A percentile compares a stretch with the other conserved stretches of the same genome.
phyloP scores from a whole-genome alignment of 805 yeast genomes.

The Teunomyces cretensis region DNA sequence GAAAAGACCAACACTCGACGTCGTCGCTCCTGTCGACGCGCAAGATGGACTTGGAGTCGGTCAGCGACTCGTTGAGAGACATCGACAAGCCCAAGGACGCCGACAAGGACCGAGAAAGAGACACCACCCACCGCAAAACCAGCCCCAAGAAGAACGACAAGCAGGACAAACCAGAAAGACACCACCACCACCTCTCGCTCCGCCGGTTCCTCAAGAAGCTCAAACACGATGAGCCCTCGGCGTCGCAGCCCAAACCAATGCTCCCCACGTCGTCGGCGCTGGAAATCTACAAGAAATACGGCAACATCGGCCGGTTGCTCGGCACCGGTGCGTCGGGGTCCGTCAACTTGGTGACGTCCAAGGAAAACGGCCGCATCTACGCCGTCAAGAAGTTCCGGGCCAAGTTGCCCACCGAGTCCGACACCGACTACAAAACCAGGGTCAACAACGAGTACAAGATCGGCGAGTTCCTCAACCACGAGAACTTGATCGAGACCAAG shows the following conservation, averaged over 20 bases:
- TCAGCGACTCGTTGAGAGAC: neutral
- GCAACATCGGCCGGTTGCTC: conserved; percentile 62
- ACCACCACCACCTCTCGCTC: conserved; percentile 16
- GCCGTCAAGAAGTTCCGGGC: conserved; percentile 88
- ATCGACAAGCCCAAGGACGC: neutral
- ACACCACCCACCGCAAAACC: conserved; percentile 22
- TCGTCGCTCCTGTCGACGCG: neutral
- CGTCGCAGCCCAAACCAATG: neutral
- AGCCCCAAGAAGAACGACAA: too few relatives aligned
- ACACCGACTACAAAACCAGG: conserved; percentile 69
- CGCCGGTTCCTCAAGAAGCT: conserved; percentile 55
- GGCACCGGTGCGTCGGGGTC: conserved; percentile 97
- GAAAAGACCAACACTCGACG: neutral
- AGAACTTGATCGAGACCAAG: conserved; percentile 75
- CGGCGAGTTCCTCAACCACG: conserved; percentile 71
- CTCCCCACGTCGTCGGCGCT: conserved; percentile 4
- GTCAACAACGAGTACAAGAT: conserved; percentile 81
- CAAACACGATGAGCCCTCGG: conserved; percentile 19
- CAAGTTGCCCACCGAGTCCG: conserved; percentile 59
- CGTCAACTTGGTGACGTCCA: conserved; percentile 72
- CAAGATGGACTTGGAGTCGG: neutral
- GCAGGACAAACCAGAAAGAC: too few relatives aligned
- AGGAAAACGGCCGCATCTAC: conserved; percentile 53
- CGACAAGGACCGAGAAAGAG: neutral
- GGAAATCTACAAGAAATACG: conserved; percentile 53